Conservation (phyloP, 2,329 filamentous ascomycete genomes). For the Fulvia fulva region DNA sequence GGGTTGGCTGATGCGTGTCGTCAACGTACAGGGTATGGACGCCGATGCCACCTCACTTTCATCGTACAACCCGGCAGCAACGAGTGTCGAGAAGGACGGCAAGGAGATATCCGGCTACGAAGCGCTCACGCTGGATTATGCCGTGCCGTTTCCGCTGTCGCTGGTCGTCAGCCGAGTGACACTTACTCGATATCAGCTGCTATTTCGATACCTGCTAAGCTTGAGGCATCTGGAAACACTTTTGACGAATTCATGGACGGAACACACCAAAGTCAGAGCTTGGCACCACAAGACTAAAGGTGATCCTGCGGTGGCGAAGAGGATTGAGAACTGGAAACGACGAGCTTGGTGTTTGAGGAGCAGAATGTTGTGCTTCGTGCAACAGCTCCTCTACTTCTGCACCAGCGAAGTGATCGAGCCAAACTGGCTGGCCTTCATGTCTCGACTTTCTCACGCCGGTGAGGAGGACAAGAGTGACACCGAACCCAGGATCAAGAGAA, state of each 20-base stretch:
- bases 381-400: slow-evolving; percentile 94
- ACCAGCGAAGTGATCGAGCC: slow-evolving; percentile 96
- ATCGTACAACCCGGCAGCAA: slow-evolving; percentile 65
- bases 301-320: slow-evolving; percentile 52
- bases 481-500: slow-evolving; percentile 51
- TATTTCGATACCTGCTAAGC: slow-evolving; percentile 90
- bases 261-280: slow-evolving; percentile 72
- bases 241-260: slow-evolving; percentile 82
- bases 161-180: slow-evolving; percentile 95
- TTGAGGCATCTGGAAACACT: slow-evolving; percentile 85
- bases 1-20: slow-evolving; percentile 90
- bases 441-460: slow-evolving; percentile 62
- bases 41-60: slow-evolving; percentile 50
- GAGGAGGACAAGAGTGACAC: slow-evolving; percentile 43
- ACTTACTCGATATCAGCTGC: slow-evolving; percentile 90
- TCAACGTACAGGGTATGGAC: slow-evolving; percentile 93
- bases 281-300: slow-evolving; percentile 67
- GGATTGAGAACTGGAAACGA: slow-evolving; percentile 87
- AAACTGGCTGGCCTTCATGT: slow-evolving; percentile 93
- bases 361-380: slow-evolving; percentile 94
- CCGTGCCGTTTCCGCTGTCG: slow-evolving; percentile 90
- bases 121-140: slow-evolving; percentile 88
- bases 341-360: slow-evolving; percentile 86
- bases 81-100: slow-evolving; percentile 64
- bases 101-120: slow-evolving; percentile 88